Evolutionary conservation across 345 rosid species (phyloP).

Genomic region (Isatis tinctoria): DNA sequence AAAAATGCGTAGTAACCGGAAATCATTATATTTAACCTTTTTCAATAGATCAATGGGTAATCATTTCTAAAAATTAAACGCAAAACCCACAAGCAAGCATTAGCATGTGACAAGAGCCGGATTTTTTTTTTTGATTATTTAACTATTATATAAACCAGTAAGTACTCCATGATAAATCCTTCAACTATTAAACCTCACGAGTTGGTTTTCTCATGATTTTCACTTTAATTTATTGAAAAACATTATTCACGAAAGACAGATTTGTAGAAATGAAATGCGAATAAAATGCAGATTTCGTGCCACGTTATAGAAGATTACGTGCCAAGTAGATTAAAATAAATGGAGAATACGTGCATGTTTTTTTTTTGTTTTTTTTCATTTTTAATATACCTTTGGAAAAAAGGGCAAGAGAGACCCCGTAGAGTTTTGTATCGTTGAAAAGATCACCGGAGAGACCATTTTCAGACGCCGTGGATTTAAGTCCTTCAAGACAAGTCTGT

Average conservation of each 20-base stretch:
- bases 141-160: too few species aligned
- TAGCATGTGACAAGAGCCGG: too few species aligned
- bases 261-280: background rate
- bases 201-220: background rate
- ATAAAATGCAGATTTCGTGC: background rate
- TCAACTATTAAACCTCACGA: background rate
- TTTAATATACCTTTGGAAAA: conserved; percentile 55
- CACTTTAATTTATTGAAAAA: background rate
- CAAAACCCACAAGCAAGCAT: too few species aligned
- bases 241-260: background rate
- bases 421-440: conserved; percentile 72
- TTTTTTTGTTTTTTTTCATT: conserved; percentile 27
- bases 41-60: background rate
- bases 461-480: conserved; percentile 43
- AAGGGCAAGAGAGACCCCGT: conserved; percentile 71
- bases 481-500: conserved; percentile 73
- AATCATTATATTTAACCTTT: background rate
- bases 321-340: background rate
- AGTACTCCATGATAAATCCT: background rate
- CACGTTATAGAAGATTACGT: conserved; percentile 5
- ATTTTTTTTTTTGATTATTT: too few species aligned
- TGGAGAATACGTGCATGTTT: conserved; percentile 13
- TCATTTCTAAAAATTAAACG: background rate
- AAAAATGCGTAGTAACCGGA: background rate
- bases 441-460: conserved; percentile 51